Percentiles rank a stretch among this genome's conserved stretches.
phyloP scores from a whole-genome alignment of 495 filamentous ascomycete species.

The Tetracladium marchalianum region DNA sequence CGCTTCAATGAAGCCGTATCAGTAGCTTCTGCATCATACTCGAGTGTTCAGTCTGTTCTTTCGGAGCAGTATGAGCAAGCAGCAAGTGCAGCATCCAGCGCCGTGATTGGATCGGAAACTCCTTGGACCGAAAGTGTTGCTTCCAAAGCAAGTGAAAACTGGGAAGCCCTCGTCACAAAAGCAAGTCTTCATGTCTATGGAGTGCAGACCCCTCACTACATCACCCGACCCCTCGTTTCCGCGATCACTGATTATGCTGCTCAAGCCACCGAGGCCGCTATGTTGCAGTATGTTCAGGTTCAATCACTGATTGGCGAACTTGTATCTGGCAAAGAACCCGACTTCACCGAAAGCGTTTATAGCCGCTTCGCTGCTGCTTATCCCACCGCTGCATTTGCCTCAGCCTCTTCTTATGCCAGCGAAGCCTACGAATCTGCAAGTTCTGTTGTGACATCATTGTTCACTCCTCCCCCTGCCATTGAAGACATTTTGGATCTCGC shows the following conservation, averaged over 20 bases:
- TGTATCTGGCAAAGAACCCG: slow-evolving; percentile 65
- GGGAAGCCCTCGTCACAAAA: slow-evolving; percentile 56
- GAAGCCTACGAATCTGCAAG: slow-evolving; percentile 50
- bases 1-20: slow-evolving; percentile 11
- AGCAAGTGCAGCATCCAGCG: slow-evolving; percentile 12
- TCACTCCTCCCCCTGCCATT: slow-evolving; percentile 47
- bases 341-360: slow-evolving; percentile 74
- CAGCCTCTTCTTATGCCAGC: slow-evolving; percentile 40
- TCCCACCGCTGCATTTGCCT: slow-evolving; percentile 26
- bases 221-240: slow-evolving; percentile 25
- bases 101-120: slow-evolving; percentile 13
- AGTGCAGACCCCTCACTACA: slow-evolving; percentile 55
- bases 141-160: slow-evolving; percentile 28
- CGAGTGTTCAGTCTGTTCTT: slow-evolving; percentile 36
- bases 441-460: slow-evolving; percentile 36
- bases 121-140: slow-evolving; percentile 18
- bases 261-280: slow-evolving; percentile 40
- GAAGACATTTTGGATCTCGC: slow-evolving; percentile 49
- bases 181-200: slow-evolving; percentile 66
- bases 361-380: slow-evolving; percentile 57
- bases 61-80: slow-evolving; percentile 18
- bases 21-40: slow-evolving; percentile 36
- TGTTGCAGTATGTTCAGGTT: slow-evolving; percentile 56
- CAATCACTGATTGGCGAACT: slow-evolving; percentile 68
- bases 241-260: slow-evolving; percentile 44